These are phyloP conservation scores for Pueraria montana DNA, from an alignment of 306 rosid species.

Conservation along the genomic window DNA sequence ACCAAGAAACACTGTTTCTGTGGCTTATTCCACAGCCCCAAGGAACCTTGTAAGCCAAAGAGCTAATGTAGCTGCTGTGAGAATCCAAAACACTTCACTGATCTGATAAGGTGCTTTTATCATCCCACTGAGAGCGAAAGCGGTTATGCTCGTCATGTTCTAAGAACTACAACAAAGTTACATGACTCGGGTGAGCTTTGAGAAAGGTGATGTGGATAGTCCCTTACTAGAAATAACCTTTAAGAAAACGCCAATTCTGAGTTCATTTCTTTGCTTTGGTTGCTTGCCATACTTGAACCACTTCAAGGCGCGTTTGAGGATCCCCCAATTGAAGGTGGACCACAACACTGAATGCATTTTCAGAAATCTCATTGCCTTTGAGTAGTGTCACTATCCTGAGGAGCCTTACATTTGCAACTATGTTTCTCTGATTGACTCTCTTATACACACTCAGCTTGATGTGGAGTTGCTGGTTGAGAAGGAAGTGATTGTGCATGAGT, in stretches of 20 bases:
- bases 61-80: neutral
- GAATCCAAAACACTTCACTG: neutral
- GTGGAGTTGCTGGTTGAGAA: no score
- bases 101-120: conserved; percentile 35
- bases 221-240: conserved; percentile 48
- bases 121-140: neutral
- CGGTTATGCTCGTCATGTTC: neutral
- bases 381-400: no score
- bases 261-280: conserved; percentile 49
- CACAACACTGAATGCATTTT: no score
- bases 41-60: neutral
- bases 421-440: no score
- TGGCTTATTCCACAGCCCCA: neutral
- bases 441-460: no score
- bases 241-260: conserved; percentile 15
- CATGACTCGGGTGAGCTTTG: conserved; percentile 54
- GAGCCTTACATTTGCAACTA: no score
- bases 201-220: conserved; percentile 1
- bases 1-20: neutral
- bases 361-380: no score
- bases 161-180: conserved; percentile 54
- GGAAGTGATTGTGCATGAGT: no score
- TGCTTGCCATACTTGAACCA: neutral
- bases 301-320: conserved; percentile 40
- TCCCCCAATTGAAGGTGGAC: no score